These are phyloP conservation scores for Aspergillus taichungensis DNA, from an alignment of 495 filamentous ascomycete species.

Conservation along the genomic window DNA sequence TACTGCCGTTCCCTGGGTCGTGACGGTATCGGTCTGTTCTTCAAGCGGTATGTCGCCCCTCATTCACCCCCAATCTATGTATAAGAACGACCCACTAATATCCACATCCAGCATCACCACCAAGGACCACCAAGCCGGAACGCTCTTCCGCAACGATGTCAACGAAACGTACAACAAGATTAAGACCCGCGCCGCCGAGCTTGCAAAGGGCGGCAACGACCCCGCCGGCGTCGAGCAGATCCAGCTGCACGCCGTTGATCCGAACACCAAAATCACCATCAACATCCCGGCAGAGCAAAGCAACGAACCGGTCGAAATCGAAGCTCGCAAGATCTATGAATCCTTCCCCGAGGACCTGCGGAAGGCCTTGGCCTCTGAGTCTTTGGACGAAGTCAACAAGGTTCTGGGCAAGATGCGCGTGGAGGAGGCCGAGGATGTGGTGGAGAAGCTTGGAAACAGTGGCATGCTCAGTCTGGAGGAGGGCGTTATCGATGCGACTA, in stretches of 20 bases:
- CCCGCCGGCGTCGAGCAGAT: conserved; percentile 87
- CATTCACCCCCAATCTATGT: background rate
- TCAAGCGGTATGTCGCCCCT: conserved; percentile 55
- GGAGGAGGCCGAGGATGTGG: conserved; percentile 83
- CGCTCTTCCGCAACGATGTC: conserved; percentile 88
- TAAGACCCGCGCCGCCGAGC: conserved; percentile 66
- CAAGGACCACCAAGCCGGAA: conserved; percentile 80
- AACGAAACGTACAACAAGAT: conserved; percentile 77
- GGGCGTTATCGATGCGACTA: conserved; percentile 91
- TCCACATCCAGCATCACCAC: conserved; percentile 63
- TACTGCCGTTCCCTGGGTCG: conserved; percentile 85
- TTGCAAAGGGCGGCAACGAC: conserved; percentile 54
- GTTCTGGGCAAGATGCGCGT: conserved; percentile 90
- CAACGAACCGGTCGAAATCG: conserved; percentile 54
- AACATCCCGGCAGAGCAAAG: conserved; percentile 54
- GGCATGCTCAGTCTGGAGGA: conserved; percentile 89
- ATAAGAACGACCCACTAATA: conserved; percentile 7
- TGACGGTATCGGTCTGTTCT: conserved; percentile 88
- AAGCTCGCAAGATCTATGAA: conserved; percentile 70
- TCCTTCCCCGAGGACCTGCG: conserved; percentile 72
- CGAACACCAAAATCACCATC: conserved; percentile 88
- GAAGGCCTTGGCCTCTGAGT: conserved; percentile 74
- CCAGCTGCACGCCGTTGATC: conserved; percentile 92
- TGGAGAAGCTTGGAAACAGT: conserved; percentile 74
- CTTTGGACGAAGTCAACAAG: conserved; percentile 89